These are phyloP conservation scores for Cotoneaster glaucophyllus DNA, from an alignment of 306 rosid genomes.

Conservation along the genomic window DNA sequence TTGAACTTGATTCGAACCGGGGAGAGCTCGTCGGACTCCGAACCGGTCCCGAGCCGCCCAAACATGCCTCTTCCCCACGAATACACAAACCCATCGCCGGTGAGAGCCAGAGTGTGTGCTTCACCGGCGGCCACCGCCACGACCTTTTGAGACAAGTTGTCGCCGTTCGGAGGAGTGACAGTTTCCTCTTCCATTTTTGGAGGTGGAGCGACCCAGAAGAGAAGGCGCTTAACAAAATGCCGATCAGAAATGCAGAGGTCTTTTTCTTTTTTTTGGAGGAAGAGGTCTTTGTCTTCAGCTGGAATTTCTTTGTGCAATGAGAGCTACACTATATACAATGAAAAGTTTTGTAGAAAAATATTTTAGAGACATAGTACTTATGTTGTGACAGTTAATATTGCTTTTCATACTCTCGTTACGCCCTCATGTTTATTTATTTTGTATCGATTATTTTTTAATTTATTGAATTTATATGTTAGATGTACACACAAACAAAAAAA, in stretches of 20 bases:
- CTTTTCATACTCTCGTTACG: too few relatives aligned
- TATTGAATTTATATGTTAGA: too few relatives aligned
- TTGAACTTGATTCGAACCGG: constrained; percentile 55
- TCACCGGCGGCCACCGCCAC: constrained; percentile 42
- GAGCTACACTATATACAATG: not conserved
- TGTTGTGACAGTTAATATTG: not conserved
- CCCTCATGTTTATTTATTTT: too few relatives aligned
- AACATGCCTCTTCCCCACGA: constrained; percentile 96
- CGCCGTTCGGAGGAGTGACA: not conserved
- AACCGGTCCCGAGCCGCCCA: constrained; percentile 74
- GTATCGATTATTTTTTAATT: too few relatives aligned
- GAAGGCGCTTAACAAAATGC: not conserved
- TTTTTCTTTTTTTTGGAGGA: too few relatives aligned
- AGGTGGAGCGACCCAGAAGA: not conserved
- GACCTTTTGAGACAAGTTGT: constrained; percentile 22
- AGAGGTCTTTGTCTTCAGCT: not conserved
- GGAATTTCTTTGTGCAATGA: not conserved
- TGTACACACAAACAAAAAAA: too few relatives aligned
- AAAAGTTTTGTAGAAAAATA: not conserved
- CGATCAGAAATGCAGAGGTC: not conserved
- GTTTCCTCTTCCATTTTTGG: constrained; percentile 24
- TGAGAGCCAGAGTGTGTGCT: constrained; percentile 51
- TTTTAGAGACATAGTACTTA: not conserved
- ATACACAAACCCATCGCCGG: constrained; percentile 66
- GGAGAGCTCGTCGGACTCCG: constrained; percentile 48